Evolutionary conservation across 768 basidiomycete species (phyloP), one percentile per base, ranked within the genome.

Genomic region (Suillus cothurnatus): DNA sequence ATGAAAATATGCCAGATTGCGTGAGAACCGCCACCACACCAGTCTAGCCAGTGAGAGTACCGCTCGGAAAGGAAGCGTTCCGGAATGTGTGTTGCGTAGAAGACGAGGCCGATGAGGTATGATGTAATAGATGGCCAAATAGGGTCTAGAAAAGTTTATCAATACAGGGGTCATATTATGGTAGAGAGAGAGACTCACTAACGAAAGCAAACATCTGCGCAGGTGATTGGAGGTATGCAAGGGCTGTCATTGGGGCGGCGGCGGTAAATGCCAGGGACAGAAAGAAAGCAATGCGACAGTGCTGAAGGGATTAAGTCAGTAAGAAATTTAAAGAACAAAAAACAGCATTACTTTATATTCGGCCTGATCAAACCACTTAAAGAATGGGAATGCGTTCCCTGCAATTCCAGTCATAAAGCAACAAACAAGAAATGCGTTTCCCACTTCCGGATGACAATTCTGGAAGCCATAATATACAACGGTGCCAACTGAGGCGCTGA

Each of bases 1-100:
- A 94, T 92, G 71, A 88, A 93, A 61, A 82, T 82, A 73, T 94
- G 93, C 93, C 93, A 94, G 64, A 94, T 90, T 39, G 88, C 88
- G 77, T 97, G 95, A 45, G 92, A 94, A 52, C 90, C 87, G 56
- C 90, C 88, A 23, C 92, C 92, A 50, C 89, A 79, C 74, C 78
- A 81, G 72, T 92, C 90, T 21, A 90, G 73, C 72, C 81, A 80
- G 41, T 78, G 77, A 26, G 84, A 81, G 61, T 81, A 76, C 61
- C 79, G 78, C 32, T 79, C 76, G 23, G 91, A 84, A 50, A 92
- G 81, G 57, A 86, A 79, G 59, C 92, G 84, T 77, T 97, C 95
- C 1, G 95, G 95, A 74, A 93, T 87, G 72, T 92, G 93, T 39
- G 87, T 83, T 2, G 87, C 88, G 75, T 97, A 97, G 76, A 96